Base-by-base conservation (phyloP, 345 rosid species). In the Ceriops decandra region DNA sequence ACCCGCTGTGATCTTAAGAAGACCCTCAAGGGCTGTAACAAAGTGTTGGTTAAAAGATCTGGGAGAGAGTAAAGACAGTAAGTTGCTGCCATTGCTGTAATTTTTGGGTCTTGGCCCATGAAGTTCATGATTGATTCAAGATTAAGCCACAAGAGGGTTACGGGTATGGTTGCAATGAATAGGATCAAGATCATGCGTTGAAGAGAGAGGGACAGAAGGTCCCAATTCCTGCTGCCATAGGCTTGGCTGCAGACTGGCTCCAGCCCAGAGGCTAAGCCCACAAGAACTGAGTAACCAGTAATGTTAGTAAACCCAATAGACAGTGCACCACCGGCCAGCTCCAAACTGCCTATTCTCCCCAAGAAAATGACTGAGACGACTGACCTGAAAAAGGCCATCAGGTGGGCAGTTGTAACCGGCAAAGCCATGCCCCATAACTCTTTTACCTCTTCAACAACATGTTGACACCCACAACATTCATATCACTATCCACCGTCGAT, bases 191-290 rank as follows among this genome's bases (percentile, higher is more conserved):
- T 85, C 99, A 95, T 95, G 17, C 97, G 88, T 54, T 84, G 90
- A 24, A 95, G 89, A 30, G 97, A 95, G 77, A 95, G 83, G 11
- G 86, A 77, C 35, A 95, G 91, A 28, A 91, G 91, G 73, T 88
- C 92, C 95, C 89, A 95, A 80, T 89, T 95, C 63, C 84, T 87
- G 90, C 85, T 82, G 7, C 99, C 99, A 47, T 81, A 90, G 60
- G 99, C 99, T 76, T 95, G 99, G 82, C 97, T 91, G 68, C 99
- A 95, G 0, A 95, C 93, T 5, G 99, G 97, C 75, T 95, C 99
- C 1, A 95, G 93, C 10, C 99, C 99, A 2, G 97, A 89, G 51
- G 99, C 97, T 21, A 95, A 85, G 5, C 99, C 99, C 8, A 84
- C 87, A 1, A 95, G 83, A 63, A 95, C 97, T 7, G 99, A 95